Evolutionary conservation across 2,329 filamentous ascomycete genomes (phyloP), one percentile per base, ranked within the genome.

Genomic region (Nemania sp.): DNA sequence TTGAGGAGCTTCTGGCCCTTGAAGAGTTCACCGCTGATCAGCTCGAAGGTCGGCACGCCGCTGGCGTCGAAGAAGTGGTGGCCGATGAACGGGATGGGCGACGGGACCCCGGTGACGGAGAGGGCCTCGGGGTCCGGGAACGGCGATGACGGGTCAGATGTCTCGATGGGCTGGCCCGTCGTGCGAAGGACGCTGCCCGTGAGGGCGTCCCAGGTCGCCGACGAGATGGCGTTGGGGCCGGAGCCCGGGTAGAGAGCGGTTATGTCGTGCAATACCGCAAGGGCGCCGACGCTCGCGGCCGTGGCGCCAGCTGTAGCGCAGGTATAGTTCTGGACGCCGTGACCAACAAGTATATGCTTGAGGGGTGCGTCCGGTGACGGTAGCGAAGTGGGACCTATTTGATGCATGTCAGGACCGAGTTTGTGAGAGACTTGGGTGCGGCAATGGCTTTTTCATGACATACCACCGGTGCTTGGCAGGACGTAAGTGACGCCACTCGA

Each of bases 241-340:
- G 77, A 75, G 20, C 76, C 76, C 0, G 84, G 83, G 72, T 82
- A 84, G n/a, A 86, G 74, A 3, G 65, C 34, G 12, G 79, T 81
- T 65, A 81, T 76, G 68, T 88, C 84, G 80, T 85, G 87, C 61
- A 88, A 81, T 55, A 83, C 80, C 62, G 86, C 86, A 21, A 87
- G 76, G 48, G 86, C 86, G 47, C 86, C 85, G 18, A 75, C 72
- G n/a, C 79, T 73, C 5, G 68, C 68, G 32, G 79, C 76, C 0
- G 68, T 65, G 2, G 71, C 73, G 10, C 75, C 72, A 15, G 69
- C 64, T 12, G 68, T 57, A 32, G 68, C 71, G 74, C 87, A 90
- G 39, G 84, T 87, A 78, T 90, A 90, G 81, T 90, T 90, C 70
- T 90, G 87, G 68, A 87, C 83, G 59, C 87, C 87, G 67, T 87